Base-by-base conservation (phyloP, 129 eudicot genomes). In the Artemisia annua region DNA sequence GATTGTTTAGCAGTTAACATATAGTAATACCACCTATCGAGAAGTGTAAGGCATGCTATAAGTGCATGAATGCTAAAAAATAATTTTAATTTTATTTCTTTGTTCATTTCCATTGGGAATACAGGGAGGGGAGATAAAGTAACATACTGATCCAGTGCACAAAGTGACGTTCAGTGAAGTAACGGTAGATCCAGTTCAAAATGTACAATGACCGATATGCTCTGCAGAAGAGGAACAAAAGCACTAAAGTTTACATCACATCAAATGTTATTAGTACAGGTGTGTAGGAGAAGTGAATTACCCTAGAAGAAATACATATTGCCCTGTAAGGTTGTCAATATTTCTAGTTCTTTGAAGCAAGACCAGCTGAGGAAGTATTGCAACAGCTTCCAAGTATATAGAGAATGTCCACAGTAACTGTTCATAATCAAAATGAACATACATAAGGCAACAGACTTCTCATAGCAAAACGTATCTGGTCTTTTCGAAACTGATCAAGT, bases 371-470 rank as follows among this genome's bases (percentile, higher is more conserved):
- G 98, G 98, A 84, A 93, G 92, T 67, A 93, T 93, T 18, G 98
- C 97, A 17, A 93, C 91, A 67, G 98, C 97, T 86, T 93, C 98
- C 91, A 93, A 78, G 81, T 56, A 93, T 61, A 93, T 64, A 67
- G 98, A 93, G 68, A 94, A 94, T 32, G 97, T 75, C 98, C 98
- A 94, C 96, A 88, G 83, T 49, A 94, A 83, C 98, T 94, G 86
- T 19, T 75, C 81, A 83, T 44, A 39, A 43, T 15, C 63, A 61
- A 51, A 39, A 62, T 39, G n/a, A 39, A 39, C n/a, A 20, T 11
- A 80, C 20, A 83, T 49, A 13, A 53, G 16, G 6, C 18, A 48
- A 32, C 61, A 67, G 6, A 32, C 10, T 48, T n/a, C 51, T 55
- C 66, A 14, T 56, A 56, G 16, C 57, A 58, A 57, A 1, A 59